These are phyloP conservation scores for Fusarium pseudonygamai DNA, from an alignment of 2,329 filamentous ascomycete species.

Conservation along the genomic window DNA sequence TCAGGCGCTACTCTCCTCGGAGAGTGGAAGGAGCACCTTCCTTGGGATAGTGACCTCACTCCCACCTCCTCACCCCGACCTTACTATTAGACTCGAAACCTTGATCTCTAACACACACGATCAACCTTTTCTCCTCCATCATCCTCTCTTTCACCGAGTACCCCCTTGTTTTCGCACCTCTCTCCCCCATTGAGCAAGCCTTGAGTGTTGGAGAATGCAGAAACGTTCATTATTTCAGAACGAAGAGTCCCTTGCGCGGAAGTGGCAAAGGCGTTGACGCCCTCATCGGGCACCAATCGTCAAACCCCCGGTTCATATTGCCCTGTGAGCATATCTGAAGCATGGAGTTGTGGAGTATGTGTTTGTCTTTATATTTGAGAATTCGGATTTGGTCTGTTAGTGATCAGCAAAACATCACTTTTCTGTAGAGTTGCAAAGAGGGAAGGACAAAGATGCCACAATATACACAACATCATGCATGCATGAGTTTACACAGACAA, in stretches of 20 bases:
- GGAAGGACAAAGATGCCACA: not conserved
- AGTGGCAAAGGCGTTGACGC: not conserved
- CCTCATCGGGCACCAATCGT: not conserved
- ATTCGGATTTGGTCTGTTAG: accelerated
- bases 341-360: not conserved
- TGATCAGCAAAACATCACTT: not conserved
- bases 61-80: not conserved
- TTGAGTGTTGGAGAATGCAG: accelerated
- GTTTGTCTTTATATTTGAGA: not conserved
- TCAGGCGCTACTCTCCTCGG: not conserved
- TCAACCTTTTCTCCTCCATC: not conserved
- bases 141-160: slow-evolving; percentile 17
- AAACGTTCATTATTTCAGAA: not conserved
- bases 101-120: not conserved
- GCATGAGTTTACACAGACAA: too few species aligned
- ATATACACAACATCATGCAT: not conserved
- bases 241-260: accelerated
- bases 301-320: not conserved
- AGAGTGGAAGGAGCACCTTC: slow-evolving; percentile 15
- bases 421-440: not conserved
- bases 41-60: not conserved
- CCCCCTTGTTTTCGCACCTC: not conserved
- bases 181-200: not conserved
- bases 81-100: not conserved
- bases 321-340: not conserved